phyloP scores from a whole-genome alignment of 2,329 filamentous ascomycete species.

The Phoma herbarum region DNA sequence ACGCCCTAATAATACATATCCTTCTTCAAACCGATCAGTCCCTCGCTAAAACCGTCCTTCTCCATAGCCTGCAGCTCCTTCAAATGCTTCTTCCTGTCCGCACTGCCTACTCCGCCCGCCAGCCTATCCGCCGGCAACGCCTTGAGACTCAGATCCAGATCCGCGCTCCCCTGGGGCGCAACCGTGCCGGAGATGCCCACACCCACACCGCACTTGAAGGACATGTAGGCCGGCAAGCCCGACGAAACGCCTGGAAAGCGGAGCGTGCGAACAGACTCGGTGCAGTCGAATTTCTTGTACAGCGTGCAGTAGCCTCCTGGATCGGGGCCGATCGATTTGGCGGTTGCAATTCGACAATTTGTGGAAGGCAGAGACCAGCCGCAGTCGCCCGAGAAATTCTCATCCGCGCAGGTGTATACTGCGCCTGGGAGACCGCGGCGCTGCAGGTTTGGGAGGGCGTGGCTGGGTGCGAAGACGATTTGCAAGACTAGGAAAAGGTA shows the following conservation, averaged over 20 bases:
- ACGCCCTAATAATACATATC: slow-evolving; percentile 35
- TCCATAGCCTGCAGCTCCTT: slow-evolving; percentile 37
- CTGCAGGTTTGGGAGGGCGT: slow-evolving; percentile 28
- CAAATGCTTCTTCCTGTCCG: slow-evolving; percentile 31
- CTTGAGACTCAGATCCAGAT: slow-evolving; percentile 4
- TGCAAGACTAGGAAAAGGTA: slow-evolving; percentile 20
- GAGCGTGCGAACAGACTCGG: slow-evolving; percentile 30
- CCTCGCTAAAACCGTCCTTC: slow-evolving; percentile 37
- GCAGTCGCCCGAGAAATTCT: slow-evolving; percentile 42
- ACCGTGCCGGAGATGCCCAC: slow-evolving; percentile 7
- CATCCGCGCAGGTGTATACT: slow-evolving; percentile 43
- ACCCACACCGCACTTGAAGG: slow-evolving; percentile 37
- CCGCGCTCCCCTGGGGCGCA: slow-evolving; percentile 14
- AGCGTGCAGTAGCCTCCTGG: slow-evolving; percentile 41
- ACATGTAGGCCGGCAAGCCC: slow-evolving; percentile 33
- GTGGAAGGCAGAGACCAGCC: slow-evolving; percentile 38
- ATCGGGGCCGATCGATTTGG: slow-evolving; percentile 45
- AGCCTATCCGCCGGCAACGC: slow-evolving; percentile 23
- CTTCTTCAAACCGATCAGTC: slow-evolving; percentile 47
- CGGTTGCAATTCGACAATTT: slow-evolving; percentile 36
- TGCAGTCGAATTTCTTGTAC: slow-evolving; percentile 36
- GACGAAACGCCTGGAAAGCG: slow-evolving; percentile 37
- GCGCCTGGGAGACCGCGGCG: slow-evolving; percentile 48
- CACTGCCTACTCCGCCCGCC: slow-evolving; percentile 38
- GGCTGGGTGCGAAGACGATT: slow-evolving; percentile 19